Evolutionary conservation across 2,329 filamentous ascomycete genomes (phyloP), one percentile per base, ranked within the genome.

Genomic region (Anthostomella pinea): DNA sequence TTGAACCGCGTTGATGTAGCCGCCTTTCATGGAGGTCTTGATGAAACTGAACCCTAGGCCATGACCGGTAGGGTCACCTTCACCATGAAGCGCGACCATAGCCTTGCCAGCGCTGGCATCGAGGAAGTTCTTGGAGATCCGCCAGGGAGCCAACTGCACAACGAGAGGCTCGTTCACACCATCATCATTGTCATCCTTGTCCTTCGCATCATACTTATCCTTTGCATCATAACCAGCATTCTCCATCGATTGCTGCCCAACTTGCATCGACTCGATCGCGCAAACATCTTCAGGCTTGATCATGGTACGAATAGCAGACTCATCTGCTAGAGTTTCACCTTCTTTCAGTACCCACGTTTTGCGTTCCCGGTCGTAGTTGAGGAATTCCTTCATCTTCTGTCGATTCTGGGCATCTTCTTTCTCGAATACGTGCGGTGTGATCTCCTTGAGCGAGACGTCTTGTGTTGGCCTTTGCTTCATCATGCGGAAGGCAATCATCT

Each of bases 11-110:
- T 90, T 87, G 63, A 96, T 77, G 43, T 81, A 98, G 0, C 93
- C 93, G 44, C 93, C 93, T 65, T 98, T 98, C 93, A 98, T 98
- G 1, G 88, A 95, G 0, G 90, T 96, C 57, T 93, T 89, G 62
- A 98, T 90, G 62, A 98, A 96, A 59, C 87, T 96, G 69, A 97
- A 95, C 3, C 87, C 93, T 41, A 96, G 81, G 2, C 93, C 93
- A 53, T 90, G 85, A 16, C 89, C 89, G 1, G 91, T 95, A 3
- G 93, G 93, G 58, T 98, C 93, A 38, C 93, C 93, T 48, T 94
- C 87, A 14, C 93, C 93, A 52, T 96, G 90, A 9, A 98, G 75
- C 51, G 90, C 85, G 29, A 98, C 76, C 93, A 98, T 98, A 3
- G 93, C 93, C 60, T 98, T 98, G 41, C 89, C 88, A 42, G 89